These are phyloP conservation scores for Wickerhamomyces alni DNA, from an alignment of 805 yeast genomes.

Conservation along the genomic window DNA sequence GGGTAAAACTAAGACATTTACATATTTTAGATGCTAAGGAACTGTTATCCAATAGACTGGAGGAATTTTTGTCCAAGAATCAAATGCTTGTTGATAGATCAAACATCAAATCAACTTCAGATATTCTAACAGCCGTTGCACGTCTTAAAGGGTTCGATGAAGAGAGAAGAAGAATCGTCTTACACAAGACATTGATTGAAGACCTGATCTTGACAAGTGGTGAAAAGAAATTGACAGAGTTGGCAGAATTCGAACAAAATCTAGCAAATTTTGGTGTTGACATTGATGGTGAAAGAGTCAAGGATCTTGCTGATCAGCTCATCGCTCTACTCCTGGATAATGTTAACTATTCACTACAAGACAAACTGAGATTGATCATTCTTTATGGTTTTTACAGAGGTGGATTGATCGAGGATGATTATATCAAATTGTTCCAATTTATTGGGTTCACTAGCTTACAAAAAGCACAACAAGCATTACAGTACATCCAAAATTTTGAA, in stretches of 20 bases:
- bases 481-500: slow-evolving; percentile 52
- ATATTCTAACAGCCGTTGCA: slow-evolving; percentile 70
- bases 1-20: slow-evolving; percentile 64
- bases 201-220: slow-evolving; percentile 59
- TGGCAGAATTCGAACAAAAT: slow-evolving; percentile 83
- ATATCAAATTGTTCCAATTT: slow-evolving; percentile 60
- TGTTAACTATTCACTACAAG: slow-evolving; percentile 41
- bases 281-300: slow-evolving; percentile 58
- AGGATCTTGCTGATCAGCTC: slow-evolving; percentile 55
- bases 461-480: slow-evolving; percentile 39
- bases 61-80: slow-evolving; percentile 63
- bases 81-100: slow-evolving; percentile 69
- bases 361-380: slow-evolving; percentile 69
- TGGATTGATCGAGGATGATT: slow-evolving; percentile 72
- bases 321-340: slow-evolving; percentile 45
- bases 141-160: slow-evolving; percentile 62
- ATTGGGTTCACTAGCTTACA: slow-evolving; percentile 33
- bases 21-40: slow-evolving; percentile 76
- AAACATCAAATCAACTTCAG: slow-evolving; percentile 59
- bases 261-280: slow-evolving; percentile 68
- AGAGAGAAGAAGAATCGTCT: slow-evolving; percentile 53
- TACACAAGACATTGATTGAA: slow-evolving; percentile 58
- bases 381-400: slow-evolving; percentile 77
- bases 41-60: slow-evolving; percentile 48
- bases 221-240: slow-evolving; percentile 52